A percentile compares a stretch with the other conserved stretches of the same genome.
Conservation (phyloP, 495 filamentous ascomycete genomes). For the Hyphodiscus hymeniophilus region DNA sequence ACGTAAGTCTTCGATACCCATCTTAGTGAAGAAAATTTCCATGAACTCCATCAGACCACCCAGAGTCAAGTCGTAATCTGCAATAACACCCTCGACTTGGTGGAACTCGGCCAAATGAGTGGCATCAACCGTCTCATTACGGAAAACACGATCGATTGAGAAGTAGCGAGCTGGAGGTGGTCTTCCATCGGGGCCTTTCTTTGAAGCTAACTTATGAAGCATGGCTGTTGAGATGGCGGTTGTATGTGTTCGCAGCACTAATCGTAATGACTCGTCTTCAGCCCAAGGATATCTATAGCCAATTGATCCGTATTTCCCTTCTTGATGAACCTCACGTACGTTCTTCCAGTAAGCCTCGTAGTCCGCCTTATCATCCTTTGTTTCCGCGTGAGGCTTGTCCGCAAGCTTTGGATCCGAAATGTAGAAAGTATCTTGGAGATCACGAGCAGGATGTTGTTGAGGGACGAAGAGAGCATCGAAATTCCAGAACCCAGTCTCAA, state of each 20-base stretch:
- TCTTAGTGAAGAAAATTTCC: conserved; percentile 90
- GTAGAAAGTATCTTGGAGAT: conserved; percentile 97
- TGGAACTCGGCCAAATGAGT: conserved; percentile 98
- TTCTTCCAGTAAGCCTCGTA: conserved; percentile 85
- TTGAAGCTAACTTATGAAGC: conserved; percentile 78
- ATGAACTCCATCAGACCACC: conserved; percentile 96
- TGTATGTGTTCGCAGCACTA: conserved; percentile 94
- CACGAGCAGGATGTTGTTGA: conserved; percentile 94
- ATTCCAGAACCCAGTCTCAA: conserved; percentile 98
- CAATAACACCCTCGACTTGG: conserved; percentile 96
- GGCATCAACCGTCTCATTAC: conserved; percentile 91
- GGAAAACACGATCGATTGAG: conserved; percentile 95
- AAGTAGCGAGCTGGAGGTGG: conserved; percentile 79
- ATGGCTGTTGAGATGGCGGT: conserved; percentile 83
- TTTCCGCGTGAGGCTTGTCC: conserved; percentile 54
- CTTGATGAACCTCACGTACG: conserved; percentile 69
- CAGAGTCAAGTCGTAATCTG: conserved; percentile 83
- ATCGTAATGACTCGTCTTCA: conserved; percentile 75
- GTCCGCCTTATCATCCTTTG: conserved; percentile 57
- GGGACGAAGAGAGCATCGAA: conserved; percentile 96
- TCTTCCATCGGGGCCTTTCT: conserved; percentile 40
- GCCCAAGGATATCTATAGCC: conserved; percentile 94
- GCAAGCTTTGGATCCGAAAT: conserved; percentile 79
- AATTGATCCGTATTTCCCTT: conserved; percentile 85
- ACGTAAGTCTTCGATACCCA: conserved; percentile 79